Percentiles rank a stretch among this genome's conserved stretches.
These are phyloP conservation scores for Paecilomyces sp. DNA, from an alignment of 2,329 filamentous ascomycete genomes.

Conservation along the genomic window DNA sequence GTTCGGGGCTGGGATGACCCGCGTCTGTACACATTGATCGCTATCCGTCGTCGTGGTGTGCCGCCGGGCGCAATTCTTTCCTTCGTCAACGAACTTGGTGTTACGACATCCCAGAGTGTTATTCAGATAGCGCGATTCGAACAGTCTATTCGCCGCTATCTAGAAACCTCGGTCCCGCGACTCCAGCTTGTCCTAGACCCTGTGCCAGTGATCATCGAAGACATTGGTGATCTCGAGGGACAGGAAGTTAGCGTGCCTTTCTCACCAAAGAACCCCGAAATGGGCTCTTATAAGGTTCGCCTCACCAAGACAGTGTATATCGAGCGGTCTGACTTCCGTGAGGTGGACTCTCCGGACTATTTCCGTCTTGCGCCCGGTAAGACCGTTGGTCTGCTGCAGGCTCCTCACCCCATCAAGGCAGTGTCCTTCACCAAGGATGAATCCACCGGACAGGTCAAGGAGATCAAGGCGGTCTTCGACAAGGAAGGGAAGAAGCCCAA, in stretches of 20 bases:
- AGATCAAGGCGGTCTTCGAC: constrained; percentile 61
- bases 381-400: constrained; percentile 65
- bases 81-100: constrained; percentile 85
- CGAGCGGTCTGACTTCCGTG: constrained; percentile 70
- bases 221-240: constrained; percentile 58
- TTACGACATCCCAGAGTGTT: constrained; percentile 72
- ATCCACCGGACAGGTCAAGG: constrained; percentile 55
- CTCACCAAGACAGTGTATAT: constrained; percentile 80
- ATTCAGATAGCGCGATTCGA: constrained; percentile 82
- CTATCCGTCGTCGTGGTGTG: constrained; percentile 73
- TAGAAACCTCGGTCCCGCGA: constrained; percentile 80
- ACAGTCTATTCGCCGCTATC: constrained; percentile 73
- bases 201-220: constrained; percentile 72
- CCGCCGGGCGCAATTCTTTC: constrained; percentile 82
- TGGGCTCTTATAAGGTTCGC: constrained; percentile 48
- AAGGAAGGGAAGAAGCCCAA: constrained; percentile 62
- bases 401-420: constrained; percentile 62
- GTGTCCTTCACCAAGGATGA: constrained; percentile 62
- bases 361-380: constrained; percentile 72
- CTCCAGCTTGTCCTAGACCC: constrained; percentile 87
- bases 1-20: constrained; percentile 91
- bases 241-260: constrained; percentile 66
- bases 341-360: constrained; percentile 64
- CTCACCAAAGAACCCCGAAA: constrained; percentile 63
- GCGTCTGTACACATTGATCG: constrained; percentile 79